Evolutionary conservation across 2,329 filamentous ascomycete species (phyloP).

Genomic region (Ophiostoma perfectum): DNA sequence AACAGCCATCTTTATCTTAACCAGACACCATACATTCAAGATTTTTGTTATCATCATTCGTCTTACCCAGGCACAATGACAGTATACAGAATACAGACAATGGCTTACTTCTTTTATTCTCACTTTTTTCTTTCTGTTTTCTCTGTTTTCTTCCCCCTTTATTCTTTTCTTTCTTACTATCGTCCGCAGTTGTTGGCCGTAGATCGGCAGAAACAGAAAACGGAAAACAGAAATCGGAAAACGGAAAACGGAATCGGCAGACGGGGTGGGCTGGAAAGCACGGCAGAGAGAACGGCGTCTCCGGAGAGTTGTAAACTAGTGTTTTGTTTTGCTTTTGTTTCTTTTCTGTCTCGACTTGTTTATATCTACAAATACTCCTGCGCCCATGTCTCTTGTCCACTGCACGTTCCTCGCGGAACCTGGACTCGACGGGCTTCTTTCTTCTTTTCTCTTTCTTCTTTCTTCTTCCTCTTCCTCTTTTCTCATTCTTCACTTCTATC

Average conservation of each 20-base stretch:
- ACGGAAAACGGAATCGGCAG: too few relatives aligned
- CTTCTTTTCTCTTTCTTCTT: neutral
- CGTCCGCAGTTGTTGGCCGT: neutral
- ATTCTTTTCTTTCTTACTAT: neutral
- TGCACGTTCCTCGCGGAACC: neutral
- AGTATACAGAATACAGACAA: conserved; percentile 1
- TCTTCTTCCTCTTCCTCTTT: neutral
- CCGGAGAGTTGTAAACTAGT: neutral
- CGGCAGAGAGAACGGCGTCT: neutral
- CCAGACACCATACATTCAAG: conserved; percentile 12
- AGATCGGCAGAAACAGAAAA: neutral
- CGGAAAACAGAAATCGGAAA: neutral
- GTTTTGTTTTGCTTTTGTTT: neutral
- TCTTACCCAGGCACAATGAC: neutral
- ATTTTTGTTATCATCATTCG: neutral
- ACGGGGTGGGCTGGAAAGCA: too few relatives aligned
- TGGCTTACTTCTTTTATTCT: neutral
- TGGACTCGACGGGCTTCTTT: neutral
- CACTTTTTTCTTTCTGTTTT: neutral
- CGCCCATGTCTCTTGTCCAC: neutral
- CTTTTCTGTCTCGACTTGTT: neutral
- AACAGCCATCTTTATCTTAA: conserved; percentile 7
- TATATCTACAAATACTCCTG: neutral
- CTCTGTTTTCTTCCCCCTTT: neutral
- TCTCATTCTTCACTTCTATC: neutral